These are phyloP conservation scores for Porphyrellus cyaneotinctus DNA, from an alignment of 768 basidiomycete genomes.

Conservation along the genomic window DNA sequence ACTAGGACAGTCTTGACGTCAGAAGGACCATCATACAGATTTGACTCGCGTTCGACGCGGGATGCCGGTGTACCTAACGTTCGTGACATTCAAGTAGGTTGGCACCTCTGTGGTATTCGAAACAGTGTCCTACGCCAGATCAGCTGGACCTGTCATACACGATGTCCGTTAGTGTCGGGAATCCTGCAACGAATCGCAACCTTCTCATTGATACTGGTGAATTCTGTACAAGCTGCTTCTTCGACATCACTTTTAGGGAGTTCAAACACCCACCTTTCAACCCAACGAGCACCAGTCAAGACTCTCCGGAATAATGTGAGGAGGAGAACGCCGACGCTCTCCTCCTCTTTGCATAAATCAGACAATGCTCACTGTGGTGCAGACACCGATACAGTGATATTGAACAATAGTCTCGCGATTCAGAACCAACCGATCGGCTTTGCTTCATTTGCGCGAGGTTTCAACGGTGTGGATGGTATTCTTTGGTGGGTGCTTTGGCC, in stretches of 20 bases:
- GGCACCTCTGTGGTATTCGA: slow-evolving; percentile 37
- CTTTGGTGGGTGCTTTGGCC: slow-evolving; percentile 35
- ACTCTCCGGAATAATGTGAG: slow-evolving; percentile 47
- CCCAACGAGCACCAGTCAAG: slow-evolving; percentile 43
- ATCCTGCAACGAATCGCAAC: slow-evolving; percentile 44
- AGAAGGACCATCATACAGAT: not conserved
- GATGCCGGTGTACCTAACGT: slow-evolving; percentile 33
- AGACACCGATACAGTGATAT: slow-evolving; percentile 48
- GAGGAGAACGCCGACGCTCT: slow-evolving; percentile 45
- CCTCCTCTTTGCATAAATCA: not conserved
- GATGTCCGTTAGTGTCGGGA: slow-evolving; percentile 34
- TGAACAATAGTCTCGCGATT: slow-evolving; percentile 39
- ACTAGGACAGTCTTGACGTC: slow-evolving; percentile 19
- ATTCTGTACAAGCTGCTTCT: slow-evolving; percentile 2
- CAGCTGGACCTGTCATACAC: slow-evolving; percentile 47
- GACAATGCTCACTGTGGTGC: not conserved
- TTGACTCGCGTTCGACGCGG: slow-evolving; percentile 35
- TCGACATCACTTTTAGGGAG: slow-evolving; percentile 27
- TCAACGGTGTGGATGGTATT: slow-evolving; percentile 49
- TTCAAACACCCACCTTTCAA: slow-evolving; percentile 47
- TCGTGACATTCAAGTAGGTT: slow-evolving; percentile 54
- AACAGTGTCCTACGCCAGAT: slow-evolving; percentile 46
- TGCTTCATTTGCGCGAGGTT: slow-evolving; percentile 39
- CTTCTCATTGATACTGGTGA: slow-evolving; percentile 58
- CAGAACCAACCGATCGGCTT: slow-evolving; percentile 47